These are phyloP conservation scores for Plasmodium sp. DNA, from an alignment of 169 alveolate genomes.

Conservation along the genomic window DNA sequence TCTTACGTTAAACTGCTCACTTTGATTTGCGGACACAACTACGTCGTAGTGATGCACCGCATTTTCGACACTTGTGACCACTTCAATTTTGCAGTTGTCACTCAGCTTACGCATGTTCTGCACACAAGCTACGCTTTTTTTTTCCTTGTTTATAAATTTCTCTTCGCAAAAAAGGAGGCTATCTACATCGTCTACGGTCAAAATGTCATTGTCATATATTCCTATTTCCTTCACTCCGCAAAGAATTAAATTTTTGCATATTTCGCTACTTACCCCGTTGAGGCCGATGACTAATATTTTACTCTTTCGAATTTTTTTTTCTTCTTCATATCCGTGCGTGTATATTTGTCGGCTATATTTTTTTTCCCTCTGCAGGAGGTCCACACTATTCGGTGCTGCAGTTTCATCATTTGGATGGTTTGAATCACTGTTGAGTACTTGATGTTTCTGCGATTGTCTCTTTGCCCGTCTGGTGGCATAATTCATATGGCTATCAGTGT, in stretches of 20 bases:
- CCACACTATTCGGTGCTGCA: neutral
- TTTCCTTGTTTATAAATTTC: slow-evolving; percentile 40
- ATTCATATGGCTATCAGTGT: neutral
- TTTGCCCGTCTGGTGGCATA: neutral
- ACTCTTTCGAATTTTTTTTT: slow-evolving; percentile 94
- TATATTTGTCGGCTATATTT: slow-evolving; percentile 98
- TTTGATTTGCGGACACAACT: slow-evolving; percentile 40
- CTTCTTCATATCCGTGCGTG: slow-evolving; percentile 97
- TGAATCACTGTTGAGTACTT: neutral
- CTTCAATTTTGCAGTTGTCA: slow-evolving; percentile 58
- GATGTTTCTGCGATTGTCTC: neutral
- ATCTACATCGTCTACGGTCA: slow-evolving; percentile 37
- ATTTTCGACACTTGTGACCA: slow-evolving; percentile 9
- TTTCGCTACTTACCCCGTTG: slow-evolving; percentile 92
- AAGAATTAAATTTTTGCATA: slow-evolving; percentile 64
- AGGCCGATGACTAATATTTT: slow-evolving; percentile 96
- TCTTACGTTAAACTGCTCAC: slow-evolving; percentile 1
- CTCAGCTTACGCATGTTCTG: slow-evolving; percentile 24
- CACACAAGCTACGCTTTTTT: slow-evolving; percentile 48
- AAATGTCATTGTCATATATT: slow-evolving; percentile 51
- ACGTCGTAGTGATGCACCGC: slow-evolving; percentile 27
- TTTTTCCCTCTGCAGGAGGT: slow-evolving; percentile 46
- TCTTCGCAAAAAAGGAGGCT: slow-evolving; percentile 50
- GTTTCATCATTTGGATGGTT: neutral
- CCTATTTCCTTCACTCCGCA: slow-evolving; percentile 67